Base-by-base conservation (phyloP, 495 filamentous ascomycete genomes). In the Penicillium fimorum region DNA sequence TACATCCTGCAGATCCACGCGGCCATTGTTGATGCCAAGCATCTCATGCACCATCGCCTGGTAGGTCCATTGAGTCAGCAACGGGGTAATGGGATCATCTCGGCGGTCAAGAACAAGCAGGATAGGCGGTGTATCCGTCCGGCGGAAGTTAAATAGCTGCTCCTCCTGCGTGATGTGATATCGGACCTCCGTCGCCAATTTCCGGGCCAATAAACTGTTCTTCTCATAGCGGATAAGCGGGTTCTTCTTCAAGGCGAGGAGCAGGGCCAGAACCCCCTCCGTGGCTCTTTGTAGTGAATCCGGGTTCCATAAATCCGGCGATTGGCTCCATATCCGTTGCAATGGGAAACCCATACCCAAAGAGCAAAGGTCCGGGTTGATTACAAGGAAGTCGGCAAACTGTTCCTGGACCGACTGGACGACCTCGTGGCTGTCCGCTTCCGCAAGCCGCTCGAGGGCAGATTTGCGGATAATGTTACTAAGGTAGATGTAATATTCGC, bases 1-100 rank as follows among this genome's bases (percentile, higher is more conserved):
- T 0, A 96, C 88, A 50, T 90, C 84, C 56, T 84, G 86, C 42
- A 98, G 78, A 64, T 96, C 88, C 4, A 97, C 93, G 20, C 91
- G 82, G 18, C 94, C 94, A 69, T 96, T 96, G 56, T 90, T 80
- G 53, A 98, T 96, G 13, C 94, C 95, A 33, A 97, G 80, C 24
- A 97, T 73, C 60, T 97, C 94, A 66, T 98, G 94, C 2, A 97
- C 95, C 94, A 97, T 97, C 9, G 95, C 95, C 70, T 97, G 94
- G 69, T 98, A 98, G 29, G 94, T 97, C 94, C 94, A 98, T 69
- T 98, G 94, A 10, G 90, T 95, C 44, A 98, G 81, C 25, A 98
- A 73, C 0, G 94, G 94, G n/a, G 94, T 98, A 41, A 97, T 87
- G 2, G 94, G 95, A 60, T 98, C 94, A 70, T 97, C 92, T 69